phyloP scores from a whole-genome alignment of 768 basidiomycete species.

The Termitomyces sp. region DNA sequence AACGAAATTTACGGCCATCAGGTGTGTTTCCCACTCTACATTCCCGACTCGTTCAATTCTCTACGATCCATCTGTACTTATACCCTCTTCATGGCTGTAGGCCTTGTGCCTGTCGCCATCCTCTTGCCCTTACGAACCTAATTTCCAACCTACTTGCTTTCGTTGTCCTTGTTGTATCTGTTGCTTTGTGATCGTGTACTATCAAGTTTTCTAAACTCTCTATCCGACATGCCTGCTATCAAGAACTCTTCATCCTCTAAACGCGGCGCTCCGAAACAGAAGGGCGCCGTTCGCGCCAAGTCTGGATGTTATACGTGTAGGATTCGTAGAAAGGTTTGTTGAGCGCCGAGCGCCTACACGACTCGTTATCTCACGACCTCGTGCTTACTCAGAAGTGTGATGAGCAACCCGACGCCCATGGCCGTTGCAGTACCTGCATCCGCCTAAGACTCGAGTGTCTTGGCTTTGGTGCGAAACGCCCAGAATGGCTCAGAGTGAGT shows the following conservation, averaged over 20 bases:
- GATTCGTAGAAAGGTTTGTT: slow-evolving; percentile 74
- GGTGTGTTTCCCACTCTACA: slow-evolving; percentile 11
- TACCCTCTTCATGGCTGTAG: slow-evolving; percentile 25
- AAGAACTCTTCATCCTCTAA: slow-evolving; percentile 42
- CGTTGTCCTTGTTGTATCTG: not conserved
- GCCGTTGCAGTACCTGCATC: slow-evolving; percentile 71
- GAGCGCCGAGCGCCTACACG: slow-evolving; percentile 10
- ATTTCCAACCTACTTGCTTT: not conserved
- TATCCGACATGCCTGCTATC: slow-evolving; percentile 31
- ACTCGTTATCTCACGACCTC: slow-evolving; percentile 16
- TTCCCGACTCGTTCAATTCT: slow-evolving; percentile 16
- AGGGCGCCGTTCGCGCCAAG: slow-evolving; percentile 82
- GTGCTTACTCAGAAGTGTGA: slow-evolving; percentile 70
- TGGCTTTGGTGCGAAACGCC: slow-evolving; percentile 82
- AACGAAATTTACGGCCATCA: slow-evolving; percentile 2
- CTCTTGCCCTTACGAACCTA: slow-evolving; percentile 12
- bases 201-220: slow-evolving; percentile 9
- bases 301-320: slow-evolving; percentile 88
- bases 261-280: slow-evolving; percentile 62
- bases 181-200: slow-evolving; percentile 7
- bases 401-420: slow-evolving; percentile 59
- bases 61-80: slow-evolving; percentile 27
- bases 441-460: slow-evolving; percentile 82
- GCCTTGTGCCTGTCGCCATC: slow-evolving; percentile 14
- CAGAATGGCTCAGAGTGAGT: slow-evolving; percentile 81